Evolutionary conservation across 768 basidiomycete species (phyloP).

Genomic region (Lentinula aciculospora): DNA sequence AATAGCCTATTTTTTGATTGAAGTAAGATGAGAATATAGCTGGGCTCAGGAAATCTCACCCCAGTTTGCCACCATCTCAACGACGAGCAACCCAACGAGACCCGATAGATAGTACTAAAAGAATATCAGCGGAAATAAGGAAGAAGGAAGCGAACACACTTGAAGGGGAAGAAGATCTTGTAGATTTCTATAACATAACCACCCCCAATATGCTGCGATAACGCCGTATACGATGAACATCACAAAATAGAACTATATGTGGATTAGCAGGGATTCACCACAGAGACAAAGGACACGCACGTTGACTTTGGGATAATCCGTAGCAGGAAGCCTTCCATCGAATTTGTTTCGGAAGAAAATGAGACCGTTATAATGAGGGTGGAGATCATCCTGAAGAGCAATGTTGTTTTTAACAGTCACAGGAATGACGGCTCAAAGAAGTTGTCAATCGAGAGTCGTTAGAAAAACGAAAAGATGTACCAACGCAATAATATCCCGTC

Average conservation of each 20-base stretch:
- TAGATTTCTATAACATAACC: constrained; percentile 74
- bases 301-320: constrained; percentile 96
- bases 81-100: constrained; percentile 76
- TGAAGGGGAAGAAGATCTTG: constrained; percentile 87
- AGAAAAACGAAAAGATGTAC: constrained; percentile 39
- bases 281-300: constrained; percentile 38
- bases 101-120: constrained; percentile 85
- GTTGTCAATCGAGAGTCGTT: neutral
- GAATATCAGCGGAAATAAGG: neutral
- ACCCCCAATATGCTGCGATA: constrained; percentile 73
- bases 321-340: constrained; percentile 81
- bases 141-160: constrained; percentile 32
- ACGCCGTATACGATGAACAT: constrained; percentile 78
- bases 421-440: constrained; percentile 69
- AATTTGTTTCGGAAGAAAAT: constrained; percentile 89
- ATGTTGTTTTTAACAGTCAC: constrained; percentile 62
- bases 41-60: constrained; percentile 35
- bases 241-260: constrained; percentile 72
- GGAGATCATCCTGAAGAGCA: constrained; percentile 34
- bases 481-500: constrained; percentile 96
- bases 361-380: constrained; percentile 72
- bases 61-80: constrained; percentile 94
- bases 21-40: constrained; percentile 7
- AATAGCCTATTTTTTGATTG: constrained; percentile 79
- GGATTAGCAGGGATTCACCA: neutral